phyloP scores from a whole-genome alignment of 225 moss, liverwort and hornwort species.

The Straminergon stramineum region DNA sequence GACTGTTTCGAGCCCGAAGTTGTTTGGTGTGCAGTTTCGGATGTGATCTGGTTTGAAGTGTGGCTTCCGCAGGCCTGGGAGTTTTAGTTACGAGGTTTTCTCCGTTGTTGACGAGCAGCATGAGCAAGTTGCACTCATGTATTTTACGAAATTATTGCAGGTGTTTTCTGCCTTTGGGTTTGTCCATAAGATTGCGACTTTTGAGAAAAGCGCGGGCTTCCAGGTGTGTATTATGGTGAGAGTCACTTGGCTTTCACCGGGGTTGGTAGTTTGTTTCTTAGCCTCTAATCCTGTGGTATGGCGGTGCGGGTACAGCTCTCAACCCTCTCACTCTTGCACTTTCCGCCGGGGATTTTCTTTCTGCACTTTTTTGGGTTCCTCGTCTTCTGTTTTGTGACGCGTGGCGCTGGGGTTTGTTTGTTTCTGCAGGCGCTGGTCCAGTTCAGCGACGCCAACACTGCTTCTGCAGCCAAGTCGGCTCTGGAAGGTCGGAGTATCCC shows the following conservation, averaged over 20 bases:
- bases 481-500: constrained; percentile 97
- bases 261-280: constrained; percentile 50
- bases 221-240: constrained; percentile 98
- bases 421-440: constrained; percentile 83
- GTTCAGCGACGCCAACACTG: constrained; percentile 94
- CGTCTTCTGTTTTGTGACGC: neutral
- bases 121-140: constrained; percentile 23
- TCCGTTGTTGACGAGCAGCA: constrained; percentile 8
- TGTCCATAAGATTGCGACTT: constrained; percentile 99
- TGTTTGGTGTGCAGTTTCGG: constrained; percentile 4
- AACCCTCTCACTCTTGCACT: constrained; percentile 15
- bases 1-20: neutral
- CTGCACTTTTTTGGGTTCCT: neutral
- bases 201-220: constrained; percentile 99
- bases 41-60: constrained; percentile 1
- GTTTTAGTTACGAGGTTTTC: constrained; percentile 4
- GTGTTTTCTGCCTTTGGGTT: constrained; percentile 99
- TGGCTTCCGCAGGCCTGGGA: constrained; percentile 4
- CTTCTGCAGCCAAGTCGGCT: constrained; percentile 88
- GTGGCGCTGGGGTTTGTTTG: neutral
- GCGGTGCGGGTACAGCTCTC: constrained; percentile 24
- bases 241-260: constrained; percentile 93
- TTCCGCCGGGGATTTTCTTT: constrained; percentile 4
- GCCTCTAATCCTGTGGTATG: constrained; percentile 36
- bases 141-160: constrained; percentile 54